Conservation (phyloP, 257 asterid genomes). For the Cordia subcordata region DNA sequence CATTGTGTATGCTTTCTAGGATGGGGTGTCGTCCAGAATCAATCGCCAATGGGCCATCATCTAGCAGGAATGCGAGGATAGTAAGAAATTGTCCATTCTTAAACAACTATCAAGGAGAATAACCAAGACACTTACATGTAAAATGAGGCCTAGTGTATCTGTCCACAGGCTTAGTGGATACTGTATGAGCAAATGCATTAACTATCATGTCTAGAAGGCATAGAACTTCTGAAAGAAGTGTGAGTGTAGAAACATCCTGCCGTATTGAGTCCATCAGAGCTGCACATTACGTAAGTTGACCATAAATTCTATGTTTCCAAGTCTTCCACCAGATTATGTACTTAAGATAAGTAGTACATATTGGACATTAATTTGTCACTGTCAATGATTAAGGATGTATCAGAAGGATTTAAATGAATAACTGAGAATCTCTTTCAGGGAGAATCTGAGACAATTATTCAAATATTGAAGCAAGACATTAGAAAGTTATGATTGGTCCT, state of each 20-base stretch:
- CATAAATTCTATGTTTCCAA: not conserved
- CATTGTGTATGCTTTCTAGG: conserved; percentile 76
- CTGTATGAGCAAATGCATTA: conserved; percentile 89
- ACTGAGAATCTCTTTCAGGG: no score
- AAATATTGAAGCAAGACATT: no score
- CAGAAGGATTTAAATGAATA: no score
- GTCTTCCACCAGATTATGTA: no score
- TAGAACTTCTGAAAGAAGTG: conserved; percentile 84
- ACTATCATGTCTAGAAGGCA: conserved; percentile 98
- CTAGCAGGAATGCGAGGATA: conserved; percentile 34
- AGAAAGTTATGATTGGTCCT: no score
- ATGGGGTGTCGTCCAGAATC: conserved; percentile 95
- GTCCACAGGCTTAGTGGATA: conserved; percentile 92
- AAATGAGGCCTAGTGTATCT: conserved; percentile 84
- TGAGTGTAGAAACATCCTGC: conserved; percentile 73
- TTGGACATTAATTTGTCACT: not conserved
- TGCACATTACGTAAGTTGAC: conserved; percentile 16
- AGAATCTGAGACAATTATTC: no score
- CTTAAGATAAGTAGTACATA: not conserved
- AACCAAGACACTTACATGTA: conserved; percentile 49
- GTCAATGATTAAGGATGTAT: no score
- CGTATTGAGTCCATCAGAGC: conserved; percentile 78
- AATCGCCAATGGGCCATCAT: conserved; percentile 94
- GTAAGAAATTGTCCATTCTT: conserved; percentile 19
- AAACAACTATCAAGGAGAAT: conserved; percentile 13